Evolutionary conservation across 1,284 basidiomycete species (phyloP).

Genomic region (Ustilago sp.): DNA sequence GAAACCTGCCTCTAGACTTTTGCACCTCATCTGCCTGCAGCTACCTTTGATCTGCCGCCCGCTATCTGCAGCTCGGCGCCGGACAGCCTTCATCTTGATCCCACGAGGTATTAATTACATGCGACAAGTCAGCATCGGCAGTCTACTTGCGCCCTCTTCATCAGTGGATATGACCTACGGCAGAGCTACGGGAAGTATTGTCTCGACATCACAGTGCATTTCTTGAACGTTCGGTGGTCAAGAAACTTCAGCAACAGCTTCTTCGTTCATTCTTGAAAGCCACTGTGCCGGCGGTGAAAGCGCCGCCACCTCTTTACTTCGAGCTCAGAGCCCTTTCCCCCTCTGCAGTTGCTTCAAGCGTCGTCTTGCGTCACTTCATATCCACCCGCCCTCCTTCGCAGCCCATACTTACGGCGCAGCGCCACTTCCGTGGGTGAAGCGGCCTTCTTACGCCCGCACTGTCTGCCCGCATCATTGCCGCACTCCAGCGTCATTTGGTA

Average conservation of each 20-base stretch:
- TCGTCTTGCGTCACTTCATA: constrained; percentile 30
- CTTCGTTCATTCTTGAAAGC: not conserved
- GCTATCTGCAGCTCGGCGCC: constrained; percentile 27
- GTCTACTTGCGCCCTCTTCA: constrained; percentile 27
- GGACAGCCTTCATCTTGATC: constrained; percentile 12
- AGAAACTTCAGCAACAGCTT: not conserved
- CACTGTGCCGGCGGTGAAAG: not conserved
- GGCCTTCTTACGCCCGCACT: not conserved
- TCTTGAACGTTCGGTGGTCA: not conserved
- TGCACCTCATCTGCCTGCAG: not conserved
- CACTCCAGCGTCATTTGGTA: constrained; percentile 4
- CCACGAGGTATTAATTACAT: constrained; percentile 1
- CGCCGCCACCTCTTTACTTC: not conserved
- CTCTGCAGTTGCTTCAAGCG: constrained; percentile 1
- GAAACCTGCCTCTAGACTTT: not conserved
- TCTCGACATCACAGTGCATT: constrained; percentile 25
- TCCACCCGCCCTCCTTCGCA: constrained; percentile 6
- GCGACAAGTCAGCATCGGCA: constrained; percentile 3
- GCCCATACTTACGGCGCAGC: not conserved
- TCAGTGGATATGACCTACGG: not conserved
- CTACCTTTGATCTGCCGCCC: constrained; percentile 7
- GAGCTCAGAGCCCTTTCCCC: not conserved
- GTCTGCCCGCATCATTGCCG: constrained; percentile 1
- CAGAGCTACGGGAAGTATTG: not conserved
- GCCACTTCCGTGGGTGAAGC: constrained; percentile 11